Evolutionary conservation across 495 filamentous ascomycete species (phyloP), one percentile per base, ranked within the genome.

Genomic region (Clohesyomyces aquaticus): DNA sequence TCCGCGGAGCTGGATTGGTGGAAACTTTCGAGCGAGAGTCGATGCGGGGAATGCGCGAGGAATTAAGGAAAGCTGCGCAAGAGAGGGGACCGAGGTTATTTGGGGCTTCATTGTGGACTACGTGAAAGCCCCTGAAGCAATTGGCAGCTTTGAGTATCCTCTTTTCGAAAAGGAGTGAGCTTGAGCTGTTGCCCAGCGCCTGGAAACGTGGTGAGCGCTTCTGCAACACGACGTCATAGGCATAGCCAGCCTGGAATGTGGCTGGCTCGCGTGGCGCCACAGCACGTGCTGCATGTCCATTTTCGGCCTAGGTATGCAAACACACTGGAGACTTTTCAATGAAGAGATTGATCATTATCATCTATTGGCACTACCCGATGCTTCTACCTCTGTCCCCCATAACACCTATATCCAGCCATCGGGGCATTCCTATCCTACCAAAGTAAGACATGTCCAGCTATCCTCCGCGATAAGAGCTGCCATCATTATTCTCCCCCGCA

Each of bases 91-190:
- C 10, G 32, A 47, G 10, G 55, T 35, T 59, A 65, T 65, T 41
- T 55, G 46, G 10, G 62, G 62, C 49, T 59, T 65, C 62, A 65
- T 65, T 4, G 14, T 61, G 46, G 4, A 14, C 8, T 46, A 19
- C 18, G n/a, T 14, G 28, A 48, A 23, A n/a, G 11, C 14, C 32
- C 16, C 22, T 18, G n/a, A 45, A 42, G 32, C 41, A 22, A 12
- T 38, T 9, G 23, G 16, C 2, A 42, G 18, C 19, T n/a, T n/a
- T n/a, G n/a, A n/a, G n/a, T n/a, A n/a, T n/a, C n/a, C n/a, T n/a
- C 14, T 47, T 47, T 8, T 47, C 4, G 10, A 16, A n/a, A 3
- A 38, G 11, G 32, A 45, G 25, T 38, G 32, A 38, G 32, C 32
- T 38, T 38, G 14, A 14, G 32, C 32, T 14, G 32, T 38, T 38